phyloP scores from a whole-genome alignment of 352 stramenopile genomes.

The Plasmopara muralis region DNA sequence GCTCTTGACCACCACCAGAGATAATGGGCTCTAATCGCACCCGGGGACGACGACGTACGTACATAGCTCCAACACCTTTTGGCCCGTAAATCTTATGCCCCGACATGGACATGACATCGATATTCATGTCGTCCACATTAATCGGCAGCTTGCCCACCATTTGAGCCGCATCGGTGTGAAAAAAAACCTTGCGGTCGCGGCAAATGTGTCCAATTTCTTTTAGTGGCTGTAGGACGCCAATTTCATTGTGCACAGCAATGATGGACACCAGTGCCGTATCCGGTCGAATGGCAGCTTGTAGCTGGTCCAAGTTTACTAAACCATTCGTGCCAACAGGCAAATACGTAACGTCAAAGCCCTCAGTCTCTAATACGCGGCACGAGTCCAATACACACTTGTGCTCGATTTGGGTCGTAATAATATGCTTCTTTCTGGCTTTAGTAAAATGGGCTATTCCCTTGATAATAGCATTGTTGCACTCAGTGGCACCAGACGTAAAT shows the following conservation, averaged over 20 bases:
- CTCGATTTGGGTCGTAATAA: conserved; percentile 98
- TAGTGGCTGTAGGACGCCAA: conserved; percentile 97
- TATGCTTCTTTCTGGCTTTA: conserved; percentile 95
- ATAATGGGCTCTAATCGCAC: conserved; percentile 98
- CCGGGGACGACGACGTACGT: conserved; percentile 93
- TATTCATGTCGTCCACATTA: conserved; percentile 97
- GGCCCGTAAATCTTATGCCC: conserved; percentile 99
- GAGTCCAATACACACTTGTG: conserved; percentile 98
- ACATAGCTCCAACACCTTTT: conserved; percentile 98
- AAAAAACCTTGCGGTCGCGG: conserved; percentile 92
- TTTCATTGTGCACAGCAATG: conserved; percentile 99
- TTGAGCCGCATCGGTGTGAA: conserved; percentile 98
- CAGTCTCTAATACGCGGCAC: conserved; percentile 93
- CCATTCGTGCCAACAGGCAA: conserved; percentile 90
- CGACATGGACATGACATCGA: conserved; percentile 98
- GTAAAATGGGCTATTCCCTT: conserved; percentile 97
- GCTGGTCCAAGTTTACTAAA: conserved; percentile 91
- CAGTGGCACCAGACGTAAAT: conserved; percentile 98
- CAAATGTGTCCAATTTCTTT: conserved; percentile 95
- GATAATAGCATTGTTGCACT: conserved; percentile 98
- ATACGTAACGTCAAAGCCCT: conserved; percentile 99
- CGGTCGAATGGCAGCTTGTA: conserved; percentile 91
- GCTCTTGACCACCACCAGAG: conserved; percentile 96
- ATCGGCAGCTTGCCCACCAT: conserved; percentile 97
- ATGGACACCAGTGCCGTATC: conserved; percentile 96